phyloP scores from a whole-genome alignment of 768 basidiomycete species.

The Stropharia rugosoannulata region DNA sequence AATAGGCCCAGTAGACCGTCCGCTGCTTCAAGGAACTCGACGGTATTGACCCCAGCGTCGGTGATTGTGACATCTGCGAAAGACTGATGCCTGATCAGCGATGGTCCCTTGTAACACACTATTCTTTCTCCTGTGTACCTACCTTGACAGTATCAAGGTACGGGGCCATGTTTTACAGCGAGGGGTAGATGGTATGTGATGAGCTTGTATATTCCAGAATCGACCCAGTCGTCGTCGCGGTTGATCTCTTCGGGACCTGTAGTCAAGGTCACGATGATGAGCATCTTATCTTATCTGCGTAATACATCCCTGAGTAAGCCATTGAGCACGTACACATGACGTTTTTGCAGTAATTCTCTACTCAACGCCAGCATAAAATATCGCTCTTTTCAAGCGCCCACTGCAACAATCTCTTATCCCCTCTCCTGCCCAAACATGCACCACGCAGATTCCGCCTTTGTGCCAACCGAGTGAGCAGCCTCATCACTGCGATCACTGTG shows the following conservation, averaged over 20 bases:
- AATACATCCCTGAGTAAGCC: neutral
- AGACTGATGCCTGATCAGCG: conserved; percentile 51
- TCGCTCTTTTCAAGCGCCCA: neutral
- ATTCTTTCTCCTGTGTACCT: conserved; percentile 11
- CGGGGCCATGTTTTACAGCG: conserved; percentile 55
- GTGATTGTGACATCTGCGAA: conserved; percentile 89
- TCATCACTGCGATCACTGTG: neutral
- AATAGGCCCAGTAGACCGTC: conserved; percentile 89
- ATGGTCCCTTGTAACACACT: neutral
- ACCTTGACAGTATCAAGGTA: conserved; percentile 74
- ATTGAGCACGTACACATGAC: neutral
- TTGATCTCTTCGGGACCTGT: neutral
- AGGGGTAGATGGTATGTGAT: conserved; percentile 3
- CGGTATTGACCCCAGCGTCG: conserved; percentile 85
- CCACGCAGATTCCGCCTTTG: conserved; percentile 77
- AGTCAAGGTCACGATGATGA: neutral
- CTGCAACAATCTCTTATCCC: no score
- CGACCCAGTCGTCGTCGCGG: neutral
- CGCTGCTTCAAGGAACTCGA: conserved; percentile 84
- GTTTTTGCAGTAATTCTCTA: neutral
- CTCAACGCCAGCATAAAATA: no score
- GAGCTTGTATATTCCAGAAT: conserved; percentile 4
- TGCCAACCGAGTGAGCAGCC: conserved; percentile 52
- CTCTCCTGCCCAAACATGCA: conserved; percentile 50
- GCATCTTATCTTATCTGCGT: conserved; percentile 28